Conservation (phyloP, 192 early-diverging fungal species). For the Coemansia sp. region DNA sequence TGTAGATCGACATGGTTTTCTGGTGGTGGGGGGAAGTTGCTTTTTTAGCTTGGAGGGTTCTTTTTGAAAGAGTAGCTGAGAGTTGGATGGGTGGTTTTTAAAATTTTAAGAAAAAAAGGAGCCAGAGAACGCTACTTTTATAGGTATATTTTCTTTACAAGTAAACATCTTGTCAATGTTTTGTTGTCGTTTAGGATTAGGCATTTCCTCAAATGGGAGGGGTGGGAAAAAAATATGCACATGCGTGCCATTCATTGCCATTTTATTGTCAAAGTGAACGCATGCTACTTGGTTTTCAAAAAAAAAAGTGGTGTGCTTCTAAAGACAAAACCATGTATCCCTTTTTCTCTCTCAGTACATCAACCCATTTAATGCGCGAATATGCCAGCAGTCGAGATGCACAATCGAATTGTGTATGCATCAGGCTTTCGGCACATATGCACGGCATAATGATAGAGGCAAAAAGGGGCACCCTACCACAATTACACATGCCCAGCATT, state of each 20-base stretch:
- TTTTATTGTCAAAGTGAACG: not conserved
- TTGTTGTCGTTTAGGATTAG: not conserved
- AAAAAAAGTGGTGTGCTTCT: too few species aligned
- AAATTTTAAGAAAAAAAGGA: too few species aligned
- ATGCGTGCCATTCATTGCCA: not conserved
- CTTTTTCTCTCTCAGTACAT: not conserved
- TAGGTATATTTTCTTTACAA: not conserved
- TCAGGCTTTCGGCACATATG: not conserved
- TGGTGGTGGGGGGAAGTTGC: not conserved
- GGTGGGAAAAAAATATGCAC: not conserved
- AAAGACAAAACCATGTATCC: not conserved
- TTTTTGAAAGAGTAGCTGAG: not conserved
- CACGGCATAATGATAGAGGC: not conserved
- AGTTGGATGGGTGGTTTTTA: not conserved
- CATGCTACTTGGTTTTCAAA: not conserved
- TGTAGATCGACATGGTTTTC: not conserved
- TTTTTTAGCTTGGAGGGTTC: not conserved
- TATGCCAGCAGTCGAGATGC: not conserved
- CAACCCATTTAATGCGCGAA: not conserved
- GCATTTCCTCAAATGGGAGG: not conserved
- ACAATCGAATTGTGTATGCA: not conserved
- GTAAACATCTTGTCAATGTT: not conserved
- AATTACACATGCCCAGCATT: not conserved
- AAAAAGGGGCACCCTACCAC: constrained; percentile 1
- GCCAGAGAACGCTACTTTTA: not conserved